These are phyloP conservation scores for Globisporangium yorkense DNA, from an alignment of 352 stramenopile genomes.

Conservation along the genomic window DNA sequence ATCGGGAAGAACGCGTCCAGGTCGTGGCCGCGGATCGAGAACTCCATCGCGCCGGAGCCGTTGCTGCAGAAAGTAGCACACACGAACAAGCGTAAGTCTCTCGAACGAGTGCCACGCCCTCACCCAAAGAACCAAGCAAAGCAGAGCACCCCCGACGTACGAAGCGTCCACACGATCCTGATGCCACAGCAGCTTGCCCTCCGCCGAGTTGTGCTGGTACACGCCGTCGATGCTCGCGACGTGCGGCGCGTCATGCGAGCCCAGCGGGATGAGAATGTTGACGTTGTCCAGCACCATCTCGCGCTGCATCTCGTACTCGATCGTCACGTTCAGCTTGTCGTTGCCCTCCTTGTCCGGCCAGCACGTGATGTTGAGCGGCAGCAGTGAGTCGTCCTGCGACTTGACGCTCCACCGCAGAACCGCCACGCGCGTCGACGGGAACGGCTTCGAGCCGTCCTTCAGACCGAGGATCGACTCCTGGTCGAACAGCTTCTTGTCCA, in stretches of 20 bases:
- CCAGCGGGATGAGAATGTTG: slow-evolving; percentile 78
- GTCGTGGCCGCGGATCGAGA: slow-evolving; percentile 71
- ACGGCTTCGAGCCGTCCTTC: slow-evolving; percentile 80
- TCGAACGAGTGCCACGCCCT: too few relatives aligned
- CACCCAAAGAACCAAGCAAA: not conserved
- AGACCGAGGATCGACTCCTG: slow-evolving; percentile 71
- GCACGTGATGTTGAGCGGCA: slow-evolving; percentile 84
- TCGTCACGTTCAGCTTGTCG: slow-evolving; percentile 85
- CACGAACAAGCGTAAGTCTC: slow-evolving; percentile 26
- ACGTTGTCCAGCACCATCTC: slow-evolving; percentile 88
- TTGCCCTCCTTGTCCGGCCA: slow-evolving; percentile 82
- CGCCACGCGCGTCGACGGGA: slow-evolving; percentile 71
- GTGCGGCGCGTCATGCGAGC: slow-evolving; percentile 58
- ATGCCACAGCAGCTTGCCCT: slow-evolving; percentile 76
- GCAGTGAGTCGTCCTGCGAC: slow-evolving; percentile 80
- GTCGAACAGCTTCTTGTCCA: slow-evolving; percentile 87
- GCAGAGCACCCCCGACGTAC: slow-evolving; percentile 30
- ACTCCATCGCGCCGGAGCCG: slow-evolving; percentile 76
- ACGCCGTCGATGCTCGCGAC: slow-evolving; percentile 77
- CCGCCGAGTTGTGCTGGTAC: slow-evolving; percentile 80
- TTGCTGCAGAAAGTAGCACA: slow-evolving; percentile 46
- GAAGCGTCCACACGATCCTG: slow-evolving; percentile 66
- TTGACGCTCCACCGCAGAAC: slow-evolving; percentile 85
- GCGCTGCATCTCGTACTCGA: slow-evolving; percentile 85
- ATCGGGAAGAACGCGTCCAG: slow-evolving; percentile 86